Evolutionary conservation across 139 green algal genomes (phyloP), one percentile per base, ranked within the genome.

Genomic region (Diplosphaera chodatii): DNA sequence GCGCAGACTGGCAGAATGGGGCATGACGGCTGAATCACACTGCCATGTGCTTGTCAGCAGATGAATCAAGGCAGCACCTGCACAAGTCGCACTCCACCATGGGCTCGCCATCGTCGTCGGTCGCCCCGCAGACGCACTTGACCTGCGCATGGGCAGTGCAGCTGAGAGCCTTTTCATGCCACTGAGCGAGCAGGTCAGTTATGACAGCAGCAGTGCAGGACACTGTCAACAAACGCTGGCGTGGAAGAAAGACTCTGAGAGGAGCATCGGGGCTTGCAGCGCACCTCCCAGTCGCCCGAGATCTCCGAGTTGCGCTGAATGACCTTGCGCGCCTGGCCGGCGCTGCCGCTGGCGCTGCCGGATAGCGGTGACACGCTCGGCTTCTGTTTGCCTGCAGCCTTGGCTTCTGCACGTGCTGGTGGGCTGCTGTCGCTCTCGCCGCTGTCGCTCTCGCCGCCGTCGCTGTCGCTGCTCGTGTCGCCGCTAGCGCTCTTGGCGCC

Each of bases 1-100:
- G n/a, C n/a, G n/a, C n/a, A n/a, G n/a, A n/a, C n/a, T n/a, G n/a
- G n/a, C n/a, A n/a, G n/a, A n/a, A n/a, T n/a, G n/a, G n/a, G n/a
- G n/a, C n/a, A n/a, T n/a, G n/a, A n/a, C n/a, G n/a, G n/a, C n/a
- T n/a, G n/a, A n/a, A n/a, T n/a, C n/a, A n/a, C n/a, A n/a, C n/a
- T n/a, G n/a, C n/a, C n/a, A n/a, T n/a, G n/a, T n/a, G n/a, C n/a
- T n/a, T n/a, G n/a, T n/a, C n/a, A n/a, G n/a, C n/a, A n/a, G n/a
- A n/a, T n/a, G n/a, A n/a, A n/a, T n/a, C n/a, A n/a, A n/a, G n/a
- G n/a, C n/a, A n/a, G n/a, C n/a, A n/a, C n/a, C n/a, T n/a, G n/a
- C n/a, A n/a, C n/a, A n/a, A n/a, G 4, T 78, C 73, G 66, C 73
- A 78, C 73, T 78, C 73, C 4, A 71, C 25, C 73, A 78, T 73